A percentile compares a stretch with the other conserved stretches of the same genome.
Conservation (phyloP, 2,329 filamentous ascomycete species). For the Ambrosiella beaveri region DNA sequence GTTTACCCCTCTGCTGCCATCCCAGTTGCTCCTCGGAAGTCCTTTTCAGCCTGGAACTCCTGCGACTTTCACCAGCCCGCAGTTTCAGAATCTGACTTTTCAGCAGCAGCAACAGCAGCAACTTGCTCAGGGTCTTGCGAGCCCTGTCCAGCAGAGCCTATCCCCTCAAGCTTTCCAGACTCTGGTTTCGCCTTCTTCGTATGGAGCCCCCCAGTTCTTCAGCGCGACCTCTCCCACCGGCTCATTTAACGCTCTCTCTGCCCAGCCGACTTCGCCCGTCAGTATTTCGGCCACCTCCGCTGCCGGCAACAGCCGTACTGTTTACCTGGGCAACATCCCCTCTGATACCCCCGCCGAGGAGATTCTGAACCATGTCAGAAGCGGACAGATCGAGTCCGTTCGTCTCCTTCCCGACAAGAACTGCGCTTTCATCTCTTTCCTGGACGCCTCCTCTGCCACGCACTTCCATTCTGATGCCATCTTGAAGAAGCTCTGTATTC, state of each 20-base stretch:
- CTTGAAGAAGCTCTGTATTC: constrained; percentile 97
- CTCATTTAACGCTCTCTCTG: constrained; percentile 43
- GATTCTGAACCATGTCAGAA: constrained; percentile 87
- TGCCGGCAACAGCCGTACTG: constrained; percentile 83
- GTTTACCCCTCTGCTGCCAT: constrained; percentile 88
- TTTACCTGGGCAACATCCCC: constrained; percentile 97
- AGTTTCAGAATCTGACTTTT: constrained; percentile 69
- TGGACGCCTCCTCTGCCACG: constrained; percentile 91
- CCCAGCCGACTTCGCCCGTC: constrained; percentile 56
- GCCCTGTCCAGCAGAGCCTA: constrained; percentile 59
- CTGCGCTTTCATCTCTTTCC: constrained; percentile 97
- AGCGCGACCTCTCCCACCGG: constrained; percentile 74
- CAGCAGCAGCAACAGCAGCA: constrained; percentile 46
- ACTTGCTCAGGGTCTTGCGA: constrained; percentile 46
- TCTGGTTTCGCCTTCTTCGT: constrained; percentile 70
- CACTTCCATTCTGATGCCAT: constrained; percentile 99
- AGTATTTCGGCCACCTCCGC: constrained; percentile 63
- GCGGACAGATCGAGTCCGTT: constrained; percentile 98
- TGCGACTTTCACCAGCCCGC: constrained; percentile 72
- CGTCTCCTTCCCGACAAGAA: constrained; percentile 96
- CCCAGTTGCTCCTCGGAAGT: constrained; percentile 82
- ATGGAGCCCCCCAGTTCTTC: constrained; percentile 67
- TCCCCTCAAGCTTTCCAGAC: constrained; percentile 72
- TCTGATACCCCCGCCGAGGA: constrained; percentile 93
- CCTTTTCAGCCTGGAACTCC: constrained; percentile 94